A percentile compares a stretch with the other conserved stretches of the same genome.
Conservation (phyloP, 2,329 filamentous ascomycete genomes). For the Thielaviopsis ethacetica region DNA sequence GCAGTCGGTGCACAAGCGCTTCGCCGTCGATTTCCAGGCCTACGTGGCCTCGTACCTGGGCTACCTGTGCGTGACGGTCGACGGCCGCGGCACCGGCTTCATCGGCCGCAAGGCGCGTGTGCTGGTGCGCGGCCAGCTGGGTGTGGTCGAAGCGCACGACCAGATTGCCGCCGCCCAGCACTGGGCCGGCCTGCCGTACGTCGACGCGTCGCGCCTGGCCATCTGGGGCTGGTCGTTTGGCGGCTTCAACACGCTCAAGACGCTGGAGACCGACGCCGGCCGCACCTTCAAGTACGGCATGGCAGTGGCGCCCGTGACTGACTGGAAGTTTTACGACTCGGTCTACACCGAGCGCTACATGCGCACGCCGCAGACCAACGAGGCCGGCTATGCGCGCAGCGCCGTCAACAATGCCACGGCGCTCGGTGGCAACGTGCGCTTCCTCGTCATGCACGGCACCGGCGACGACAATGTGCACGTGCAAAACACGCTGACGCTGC, state of each 20-base stretch:
- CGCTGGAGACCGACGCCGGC: conserved; percentile 78
- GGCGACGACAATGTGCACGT: conserved; percentile 96
- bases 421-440: conserved; percentile 62
- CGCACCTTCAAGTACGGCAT: conserved; percentile 90
- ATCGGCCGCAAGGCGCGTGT: conserved; percentile 73
- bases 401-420: conserved; percentile 60
- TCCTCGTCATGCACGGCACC: conserved; percentile 91
- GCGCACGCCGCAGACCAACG: conserved; percentile 79
- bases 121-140: conserved; percentile 67
- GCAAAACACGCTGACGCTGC: conserved; percentile 76
- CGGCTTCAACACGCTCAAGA: conserved; percentile 89
- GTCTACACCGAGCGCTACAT: conserved; percentile 96
- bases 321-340: conserved; percentile 91
- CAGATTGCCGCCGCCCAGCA: conserved; percentile 82
- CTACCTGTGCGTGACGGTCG: conserved; percentile 88
- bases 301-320: conserved; percentile 95
- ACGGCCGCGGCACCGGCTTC: conserved; percentile 83
- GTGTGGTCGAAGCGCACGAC: conserved; percentile 69
- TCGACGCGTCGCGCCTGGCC: conserved; percentile 66
- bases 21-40: conserved; percentile 74
- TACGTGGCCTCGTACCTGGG: conserved; percentile 74
- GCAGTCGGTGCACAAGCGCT: conserved; percentile 67
- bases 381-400: conserved; percentile 56
- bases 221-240: conserved; percentile 99
- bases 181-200: conserved; percentile 67